phyloP scores from a whole-genome alignment of 2,329 filamentous ascomycete species.

The Arthroderma sp. region DNA sequence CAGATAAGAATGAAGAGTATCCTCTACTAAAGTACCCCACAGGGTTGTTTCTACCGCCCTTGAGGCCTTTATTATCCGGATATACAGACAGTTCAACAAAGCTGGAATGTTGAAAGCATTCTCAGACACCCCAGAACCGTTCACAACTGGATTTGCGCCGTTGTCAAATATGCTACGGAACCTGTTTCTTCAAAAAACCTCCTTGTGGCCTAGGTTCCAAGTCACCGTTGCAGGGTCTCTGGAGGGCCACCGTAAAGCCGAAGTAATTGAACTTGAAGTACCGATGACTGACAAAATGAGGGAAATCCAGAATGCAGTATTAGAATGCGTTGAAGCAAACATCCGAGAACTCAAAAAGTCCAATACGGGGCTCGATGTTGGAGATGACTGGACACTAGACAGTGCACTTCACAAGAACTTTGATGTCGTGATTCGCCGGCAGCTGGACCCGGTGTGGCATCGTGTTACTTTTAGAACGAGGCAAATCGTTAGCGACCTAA shows the following conservation, averaged over 20 bases:
- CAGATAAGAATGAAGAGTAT: background rate
- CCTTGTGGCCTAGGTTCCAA: conserved; percentile 88
- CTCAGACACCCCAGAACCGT: conserved; percentile 83
- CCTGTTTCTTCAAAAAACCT: conserved; percentile 75
- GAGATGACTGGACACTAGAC: conserved; percentile 86
- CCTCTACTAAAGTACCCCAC: conserved; percentile 9
- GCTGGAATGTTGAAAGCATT: conserved; percentile 90
- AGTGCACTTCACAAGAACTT: conserved; percentile 88
- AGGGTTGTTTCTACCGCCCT: conserved; percentile 72
- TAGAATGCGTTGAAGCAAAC: conserved; percentile 92
- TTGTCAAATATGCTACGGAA: conserved; percentile 85
- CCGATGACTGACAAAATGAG: conserved; percentile 92
- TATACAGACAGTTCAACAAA: conserved; percentile 92
- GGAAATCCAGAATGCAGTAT: conserved; percentile 82
- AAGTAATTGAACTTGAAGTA: conserved; percentile 93
- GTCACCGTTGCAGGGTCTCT: conserved; percentile 77
- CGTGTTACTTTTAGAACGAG: conserved; percentile 88
- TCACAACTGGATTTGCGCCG: conserved; percentile 77
- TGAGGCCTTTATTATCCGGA: conserved; percentile 88
- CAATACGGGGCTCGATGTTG: conserved; percentile 78
- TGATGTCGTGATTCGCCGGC: conserved; percentile 72
- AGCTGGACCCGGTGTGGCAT: conserved; percentile 95
- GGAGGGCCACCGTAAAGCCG: conserved; percentile 82
- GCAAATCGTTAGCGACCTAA: conserved; percentile 84
- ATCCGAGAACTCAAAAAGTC: conserved; percentile 87